Evolutionary conservation across 2,329 filamentous ascomycete genomes (phyloP).

Genomic region (Colletotrichum viniferum): DNA sequence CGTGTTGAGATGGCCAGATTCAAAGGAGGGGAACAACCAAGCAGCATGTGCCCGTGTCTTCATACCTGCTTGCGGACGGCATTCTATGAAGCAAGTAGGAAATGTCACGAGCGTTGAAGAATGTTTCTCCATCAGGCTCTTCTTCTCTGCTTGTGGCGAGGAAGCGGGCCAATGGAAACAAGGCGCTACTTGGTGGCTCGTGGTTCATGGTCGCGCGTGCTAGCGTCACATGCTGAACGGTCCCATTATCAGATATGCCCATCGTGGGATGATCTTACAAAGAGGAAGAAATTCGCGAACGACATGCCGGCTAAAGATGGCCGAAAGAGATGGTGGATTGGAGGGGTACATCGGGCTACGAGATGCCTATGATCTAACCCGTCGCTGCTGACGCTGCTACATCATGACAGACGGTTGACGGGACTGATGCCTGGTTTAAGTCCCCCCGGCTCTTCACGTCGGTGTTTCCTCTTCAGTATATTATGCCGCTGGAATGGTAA

Average conservation of each 20-base stretch:
- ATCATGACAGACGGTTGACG: background rate
- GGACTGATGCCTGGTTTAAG: background rate
- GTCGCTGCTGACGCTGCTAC: background rate
- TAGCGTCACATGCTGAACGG: constrained; percentile 1
- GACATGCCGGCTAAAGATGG: background rate
- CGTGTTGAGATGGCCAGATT: background rate
- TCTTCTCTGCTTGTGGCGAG: background rate
- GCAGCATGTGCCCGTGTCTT: background rate
- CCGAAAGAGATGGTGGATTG: background rate
- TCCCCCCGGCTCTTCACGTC: background rate
- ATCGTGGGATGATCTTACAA: background rate
- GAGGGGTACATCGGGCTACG: background rate
- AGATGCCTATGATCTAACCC: background rate
- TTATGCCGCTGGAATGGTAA: background rate
- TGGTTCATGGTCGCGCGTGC: background rate
- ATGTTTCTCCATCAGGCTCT: background rate
- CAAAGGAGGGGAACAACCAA: background rate
- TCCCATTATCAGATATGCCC: background rate
- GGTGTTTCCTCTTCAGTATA: background rate
- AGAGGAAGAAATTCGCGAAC: background rate
- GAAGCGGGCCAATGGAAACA: background rate
- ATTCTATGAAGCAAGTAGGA: background rate
- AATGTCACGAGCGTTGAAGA: background rate
- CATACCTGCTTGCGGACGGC: background rate
- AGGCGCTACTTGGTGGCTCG: background rate